Conservation (phyloP, 1,284 basidiomycete species). For the Boletus semigastroideus region DNA sequence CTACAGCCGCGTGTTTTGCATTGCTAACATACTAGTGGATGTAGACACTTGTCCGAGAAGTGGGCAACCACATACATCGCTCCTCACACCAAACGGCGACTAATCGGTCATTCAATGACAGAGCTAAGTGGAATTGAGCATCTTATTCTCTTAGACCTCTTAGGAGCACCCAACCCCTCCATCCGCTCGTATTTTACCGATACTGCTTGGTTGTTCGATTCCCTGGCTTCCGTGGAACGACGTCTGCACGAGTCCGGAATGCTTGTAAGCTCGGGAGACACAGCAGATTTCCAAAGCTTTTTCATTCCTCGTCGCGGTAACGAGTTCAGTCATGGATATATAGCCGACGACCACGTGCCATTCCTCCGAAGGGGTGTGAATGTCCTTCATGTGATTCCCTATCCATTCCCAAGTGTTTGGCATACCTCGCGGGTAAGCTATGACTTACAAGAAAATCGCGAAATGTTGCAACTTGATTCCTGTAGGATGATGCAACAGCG, state of each 20-base stretch:
- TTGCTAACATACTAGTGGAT: constrained; percentile 4
- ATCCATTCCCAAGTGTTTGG: constrained; percentile 92
- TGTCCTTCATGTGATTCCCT: constrained; percentile 87
- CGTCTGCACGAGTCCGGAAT: constrained; percentile 63
- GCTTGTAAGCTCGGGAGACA: constrained; percentile 41
- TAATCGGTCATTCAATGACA: constrained; percentile 52
- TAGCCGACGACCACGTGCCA: constrained; percentile 95
- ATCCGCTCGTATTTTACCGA: constrained; percentile 83
- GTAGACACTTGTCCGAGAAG: constrained; percentile 79
- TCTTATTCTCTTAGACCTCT: constrained; percentile 86
- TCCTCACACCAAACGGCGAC: constrained; percentile 60
- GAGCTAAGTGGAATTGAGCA: constrained; percentile 84
- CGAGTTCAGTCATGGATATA: constrained; percentile 53
- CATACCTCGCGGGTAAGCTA: constrained; percentile 70
- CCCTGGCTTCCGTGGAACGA: constrained; percentile 65
- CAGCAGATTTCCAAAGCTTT: constrained; percentile 55
- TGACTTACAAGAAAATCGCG: constrained; percentile 1
- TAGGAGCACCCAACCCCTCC: constrained; percentile 71
- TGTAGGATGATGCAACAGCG: constrained; percentile 84
- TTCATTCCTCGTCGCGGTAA: constrained; percentile 51
- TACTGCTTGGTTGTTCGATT: constrained; percentile 89
- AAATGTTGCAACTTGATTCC: constrained; percentile 2
- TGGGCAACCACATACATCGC: constrained; percentile 75
- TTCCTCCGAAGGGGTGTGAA: constrained; percentile 86
- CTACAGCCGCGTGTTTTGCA: not conserved